A percentile compares a stretch with the other conserved stretches of the same genome.
phyloP scores from a whole-genome alignment of 805 yeast genomes.

The Hyphopichia homilentoma region DNA sequence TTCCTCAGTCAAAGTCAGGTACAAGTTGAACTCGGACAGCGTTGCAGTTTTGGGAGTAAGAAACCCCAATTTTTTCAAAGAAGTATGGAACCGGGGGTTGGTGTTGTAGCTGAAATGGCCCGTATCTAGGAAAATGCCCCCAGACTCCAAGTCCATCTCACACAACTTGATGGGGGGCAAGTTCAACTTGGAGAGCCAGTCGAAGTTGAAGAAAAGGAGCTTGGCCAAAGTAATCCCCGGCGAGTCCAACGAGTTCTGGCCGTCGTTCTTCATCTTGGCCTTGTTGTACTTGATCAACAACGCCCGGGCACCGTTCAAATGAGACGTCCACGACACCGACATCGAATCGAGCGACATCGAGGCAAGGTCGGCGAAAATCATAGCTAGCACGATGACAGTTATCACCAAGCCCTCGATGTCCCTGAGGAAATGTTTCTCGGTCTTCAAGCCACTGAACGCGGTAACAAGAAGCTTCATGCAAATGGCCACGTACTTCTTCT shows the following conservation, averaged over 20 bases:
- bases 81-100: constrained; percentile 1
- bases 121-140: not conserved
- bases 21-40: constrained; percentile 1
- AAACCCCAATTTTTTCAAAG: constrained; percentile 1
- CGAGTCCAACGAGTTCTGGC: not conserved
- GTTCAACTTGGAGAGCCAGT: constrained; percentile 1
- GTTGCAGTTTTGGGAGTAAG: constrained; percentile 1
- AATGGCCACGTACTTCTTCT: constrained; percentile 15
- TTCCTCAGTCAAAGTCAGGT: constrained; percentile 1
- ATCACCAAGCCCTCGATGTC: constrained; percentile 21
- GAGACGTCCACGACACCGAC: constrained; percentile 19
- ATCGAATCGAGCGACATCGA: constrained; percentile 6
- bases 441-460: constrained; percentile 13
- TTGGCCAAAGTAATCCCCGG: constrained; percentile 2
- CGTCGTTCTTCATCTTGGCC: constrained; percentile 1
- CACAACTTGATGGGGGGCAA: not conserved
- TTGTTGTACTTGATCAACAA: constrained; percentile 17
- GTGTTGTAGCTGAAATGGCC: not conserved
- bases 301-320: constrained; percentile 22
- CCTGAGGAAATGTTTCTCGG: constrained; percentile 9
- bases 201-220: constrained; percentile 1
- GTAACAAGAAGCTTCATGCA: constrained; percentile 17
- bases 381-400: constrained; percentile 21
- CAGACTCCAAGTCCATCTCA: not conserved
- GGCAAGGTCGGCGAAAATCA: constrained; percentile 20